Conservation (phyloP, 176 grass and related monocot genomes). For the Tuctoria greenei region DNA sequence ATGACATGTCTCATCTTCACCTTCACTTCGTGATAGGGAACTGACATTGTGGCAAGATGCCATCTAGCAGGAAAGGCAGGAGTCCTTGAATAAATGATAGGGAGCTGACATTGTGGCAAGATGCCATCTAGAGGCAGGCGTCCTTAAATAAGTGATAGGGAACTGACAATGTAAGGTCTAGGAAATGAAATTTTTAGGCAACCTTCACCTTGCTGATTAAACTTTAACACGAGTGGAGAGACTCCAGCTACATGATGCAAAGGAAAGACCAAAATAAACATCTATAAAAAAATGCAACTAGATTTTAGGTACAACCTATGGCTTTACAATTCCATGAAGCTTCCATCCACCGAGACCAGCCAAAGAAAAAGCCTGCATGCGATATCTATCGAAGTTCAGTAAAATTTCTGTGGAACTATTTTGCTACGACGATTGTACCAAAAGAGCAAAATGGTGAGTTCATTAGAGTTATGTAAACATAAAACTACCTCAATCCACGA, state of each 20-base stretch:
- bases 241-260: conserved; percentile 6
- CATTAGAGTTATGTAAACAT: not conserved
- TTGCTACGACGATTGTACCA: not conserved
- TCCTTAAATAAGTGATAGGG: too few species aligned
- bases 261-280: not conserved
- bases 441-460: not conserved
- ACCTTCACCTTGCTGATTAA: too few species aligned
- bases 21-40: too few species aligned
- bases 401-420: not conserved
- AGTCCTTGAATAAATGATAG: too few species aligned
- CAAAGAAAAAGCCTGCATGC: conserved; percentile 69
- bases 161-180: too few species aligned
- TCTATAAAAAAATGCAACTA: conserved; percentile 48
- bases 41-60: too few species aligned
- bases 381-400: conserved; percentile 1
- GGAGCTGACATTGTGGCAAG: too few species aligned
- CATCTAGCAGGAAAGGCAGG: too few species aligned
- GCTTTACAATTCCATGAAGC: conserved; percentile 81
- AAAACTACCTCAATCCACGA: conserved; percentile 98
- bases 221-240: too few species aligned
- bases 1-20: too few species aligned
- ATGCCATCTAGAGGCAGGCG: too few species aligned
- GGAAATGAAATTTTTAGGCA: too few species aligned
- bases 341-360: conserved; percentile 94
- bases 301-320: conserved; percentile 40